Percentiles rank a stretch among this genome's conserved stretches.
phyloP scores from a whole-genome alignment of 495 filamentous ascomycete species.

The Thermochaetoides thermophila region DNA sequence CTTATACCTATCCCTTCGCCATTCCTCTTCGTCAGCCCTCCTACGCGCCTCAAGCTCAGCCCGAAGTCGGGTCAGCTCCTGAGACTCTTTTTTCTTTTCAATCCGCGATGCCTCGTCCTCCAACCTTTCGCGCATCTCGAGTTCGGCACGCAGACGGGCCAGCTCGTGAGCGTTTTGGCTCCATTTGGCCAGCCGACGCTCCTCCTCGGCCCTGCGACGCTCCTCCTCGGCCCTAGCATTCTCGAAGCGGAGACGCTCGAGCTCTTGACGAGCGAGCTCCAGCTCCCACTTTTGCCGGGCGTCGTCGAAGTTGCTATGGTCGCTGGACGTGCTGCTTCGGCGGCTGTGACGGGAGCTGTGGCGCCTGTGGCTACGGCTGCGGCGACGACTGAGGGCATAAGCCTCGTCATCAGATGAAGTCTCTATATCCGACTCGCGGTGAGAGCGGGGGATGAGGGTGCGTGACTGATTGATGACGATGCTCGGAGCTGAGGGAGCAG shows the following conservation, averaged over 20 bases:
- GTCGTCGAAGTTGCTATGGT: slow-evolving; percentile 17
- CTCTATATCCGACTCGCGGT: slow-evolving; percentile 13
- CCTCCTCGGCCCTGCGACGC: slow-evolving; percentile 7
- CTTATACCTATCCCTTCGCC: too few relatives aligned
- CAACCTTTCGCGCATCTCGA: too few relatives aligned
- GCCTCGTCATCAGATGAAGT: slow-evolving; percentile 19
- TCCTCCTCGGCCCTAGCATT: slow-evolving; percentile 10
- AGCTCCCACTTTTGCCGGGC: slow-evolving; percentile 12
- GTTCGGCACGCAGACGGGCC: too few relatives aligned
- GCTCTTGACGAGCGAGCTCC: slow-evolving; percentile 9
- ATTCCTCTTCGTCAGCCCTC: too few relatives aligned
- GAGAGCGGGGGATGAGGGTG: background rate
- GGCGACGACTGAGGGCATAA: slow-evolving; percentile 3
- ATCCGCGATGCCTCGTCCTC: too few relatives aligned
- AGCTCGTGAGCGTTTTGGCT: too few relatives aligned
- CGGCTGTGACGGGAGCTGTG: slow-evolving; percentile 12
- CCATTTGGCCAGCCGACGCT: too few relatives aligned
- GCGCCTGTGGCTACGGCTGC: slow-evolving; percentile 10
- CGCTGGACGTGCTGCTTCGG: slow-evolving; percentile 15
- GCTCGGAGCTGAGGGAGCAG: slow-evolving; percentile 9
- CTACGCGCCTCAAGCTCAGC: too few relatives aligned
- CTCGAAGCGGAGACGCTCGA: slow-evolving; percentile 9
- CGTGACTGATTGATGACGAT: slow-evolving; percentile 10
- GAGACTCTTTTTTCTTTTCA: too few relatives aligned
- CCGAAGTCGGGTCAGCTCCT: too few relatives aligned